Evolutionary conservation across 1,139 yeast species (phyloP), one percentile per base, ranked within the genome.

Genomic region (Komagataea norvegica): DNA sequence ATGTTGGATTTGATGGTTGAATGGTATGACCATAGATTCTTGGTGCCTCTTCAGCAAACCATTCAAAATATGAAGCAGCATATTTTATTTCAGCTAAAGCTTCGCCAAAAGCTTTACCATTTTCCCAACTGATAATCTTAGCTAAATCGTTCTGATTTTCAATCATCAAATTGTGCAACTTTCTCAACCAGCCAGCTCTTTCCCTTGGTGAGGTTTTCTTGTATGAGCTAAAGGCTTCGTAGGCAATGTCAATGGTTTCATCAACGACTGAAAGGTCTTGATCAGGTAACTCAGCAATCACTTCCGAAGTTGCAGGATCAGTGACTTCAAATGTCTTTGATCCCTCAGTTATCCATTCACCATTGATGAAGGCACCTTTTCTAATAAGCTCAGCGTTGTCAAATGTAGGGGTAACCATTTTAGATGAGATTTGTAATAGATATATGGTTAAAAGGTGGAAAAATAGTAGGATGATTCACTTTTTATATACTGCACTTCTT

Each of bases 41-140:
- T 33, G 89, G 84, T 14, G 95, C 94, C 52, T 85, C 89, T 57
- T 84, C 95, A 15, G 91, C 71, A 56, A 77, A 87, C 95, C 95
- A 87, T 56, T 85, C 86, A 49, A 85, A 79, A 59, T 81, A 86
- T 7, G 83, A 72, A 3, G 93, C 91, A 24, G 86, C 87, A 50
- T 84, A 82, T 41, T 65, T 69, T 30, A 86, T 70, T 59, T 87
- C 96, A 33, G 91, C 94, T 29, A 67, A 58, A 11, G 94, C 82
- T 58, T 87, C 95, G 13, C 77, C 67, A 36, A 77, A 62, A 2
- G 93, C 78, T 61, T 87, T 87, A 44, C 96, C 96, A 58, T 87
- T 87, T 60, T 87, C 96, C 66, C 81, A 70, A 6, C 88, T 76
- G 35, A 84, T 67, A 40, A 87, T 61, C 49, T 65, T 74, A 14